These are phyloP conservation scores for Aureobasidium sp. DNA, from an alignment of 2,329 filamentous ascomycete species.

Conservation along the genomic window DNA sequence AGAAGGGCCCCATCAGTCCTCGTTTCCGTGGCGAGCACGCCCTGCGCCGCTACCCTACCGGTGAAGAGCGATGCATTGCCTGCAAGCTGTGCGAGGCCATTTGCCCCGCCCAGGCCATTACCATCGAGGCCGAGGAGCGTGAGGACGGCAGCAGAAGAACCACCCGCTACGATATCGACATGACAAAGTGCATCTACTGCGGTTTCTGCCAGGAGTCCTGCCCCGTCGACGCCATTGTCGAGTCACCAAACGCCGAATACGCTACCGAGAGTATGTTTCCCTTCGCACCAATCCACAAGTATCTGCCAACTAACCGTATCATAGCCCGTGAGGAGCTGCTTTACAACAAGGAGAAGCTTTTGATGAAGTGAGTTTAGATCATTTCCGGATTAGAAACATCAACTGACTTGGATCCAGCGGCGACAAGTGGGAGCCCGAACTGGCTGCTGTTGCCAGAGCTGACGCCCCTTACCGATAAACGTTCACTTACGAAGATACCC, in stretches of 20 bases:
- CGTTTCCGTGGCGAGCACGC: constrained; percentile 98
- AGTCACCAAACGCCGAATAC: constrained; percentile 20
- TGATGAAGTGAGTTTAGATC: constrained; percentile 26
- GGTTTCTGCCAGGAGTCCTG: constrained; percentile 99
- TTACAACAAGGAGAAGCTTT: constrained; percentile 88
- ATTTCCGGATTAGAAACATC: constrained; percentile 17
- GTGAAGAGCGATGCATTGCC: constrained; percentile 97
- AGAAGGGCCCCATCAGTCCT: constrained; percentile 96
- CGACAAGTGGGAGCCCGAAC: constrained; percentile 82
- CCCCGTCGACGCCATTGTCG: constrained; percentile 90
- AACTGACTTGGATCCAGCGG: constrained; percentile 25
- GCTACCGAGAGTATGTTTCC: constrained; percentile 14
- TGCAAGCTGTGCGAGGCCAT: constrained; percentile 99
- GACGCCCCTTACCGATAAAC: constrained; percentile 57
- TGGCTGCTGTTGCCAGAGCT: constrained; percentile 83
- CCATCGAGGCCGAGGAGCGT: constrained; percentile 97
- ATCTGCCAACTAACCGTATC: constrained; percentile 38
- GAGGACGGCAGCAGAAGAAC: constrained; percentile 91
- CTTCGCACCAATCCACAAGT: constrained; percentile 76
- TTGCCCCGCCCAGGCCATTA: constrained; percentile 96
- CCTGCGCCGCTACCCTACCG: constrained; percentile 88
- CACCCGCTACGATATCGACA: constrained; percentile 97
- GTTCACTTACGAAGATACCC: constrained; percentile 7
- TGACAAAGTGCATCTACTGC: constrained; percentile 99
- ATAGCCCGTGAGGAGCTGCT: constrained; percentile 64